phyloP scores from a whole-genome alignment of 495 filamentous ascomycete species.

The Lichina pygmaea region DNA sequence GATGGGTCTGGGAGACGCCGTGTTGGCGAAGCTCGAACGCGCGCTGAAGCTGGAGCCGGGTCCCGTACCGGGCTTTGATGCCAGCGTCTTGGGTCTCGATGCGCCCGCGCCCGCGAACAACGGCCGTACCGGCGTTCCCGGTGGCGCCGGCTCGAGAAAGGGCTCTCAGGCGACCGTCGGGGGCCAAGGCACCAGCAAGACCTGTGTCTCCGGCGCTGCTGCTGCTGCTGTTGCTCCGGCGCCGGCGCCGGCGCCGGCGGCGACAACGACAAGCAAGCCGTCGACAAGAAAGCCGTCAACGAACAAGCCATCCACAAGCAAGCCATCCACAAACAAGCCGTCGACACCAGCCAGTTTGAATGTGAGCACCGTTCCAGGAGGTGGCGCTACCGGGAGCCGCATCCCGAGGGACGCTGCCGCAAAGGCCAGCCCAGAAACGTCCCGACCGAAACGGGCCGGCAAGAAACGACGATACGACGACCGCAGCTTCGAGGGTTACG shows the following conservation, averaged over 20 bases:
- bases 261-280: not conserved
- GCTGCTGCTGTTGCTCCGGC: too few relatives aligned
- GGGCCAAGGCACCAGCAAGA: not conserved
- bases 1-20: slow-evolving; percentile 11
- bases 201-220: not conserved
- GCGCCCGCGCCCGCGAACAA: slow-evolving; percentile 2
- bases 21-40: slow-evolving; percentile 20
- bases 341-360: not conserved
- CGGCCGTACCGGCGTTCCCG: slow-evolving; percentile 7
- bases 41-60: slow-evolving; percentile 31
- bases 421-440: slow-evolving; percentile 12
- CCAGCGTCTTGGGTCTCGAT: slow-evolving; percentile 27
- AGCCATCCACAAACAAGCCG: not conserved
- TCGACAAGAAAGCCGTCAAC: slow-evolving; percentile 1
- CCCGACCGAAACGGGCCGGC: slow-evolving; percentile 27
- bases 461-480: slow-evolving; percentile 46
- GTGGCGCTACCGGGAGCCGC: slow-evolving; percentile 11
- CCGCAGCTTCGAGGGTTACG: slow-evolving; percentile 38
- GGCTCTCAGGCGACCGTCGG: slow-evolving; percentile 1
- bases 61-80: slow-evolving; percentile 23
- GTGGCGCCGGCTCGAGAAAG: not conserved
- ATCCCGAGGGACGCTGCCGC: slow-evolving; percentile 10
- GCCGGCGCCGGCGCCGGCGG: not conserved
- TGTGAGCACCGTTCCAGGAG: not conserved
- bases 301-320: not conserved